Conservation (phyloP, 768 basidiomycete species). For the Flagelloscypha sp. region DNA sequence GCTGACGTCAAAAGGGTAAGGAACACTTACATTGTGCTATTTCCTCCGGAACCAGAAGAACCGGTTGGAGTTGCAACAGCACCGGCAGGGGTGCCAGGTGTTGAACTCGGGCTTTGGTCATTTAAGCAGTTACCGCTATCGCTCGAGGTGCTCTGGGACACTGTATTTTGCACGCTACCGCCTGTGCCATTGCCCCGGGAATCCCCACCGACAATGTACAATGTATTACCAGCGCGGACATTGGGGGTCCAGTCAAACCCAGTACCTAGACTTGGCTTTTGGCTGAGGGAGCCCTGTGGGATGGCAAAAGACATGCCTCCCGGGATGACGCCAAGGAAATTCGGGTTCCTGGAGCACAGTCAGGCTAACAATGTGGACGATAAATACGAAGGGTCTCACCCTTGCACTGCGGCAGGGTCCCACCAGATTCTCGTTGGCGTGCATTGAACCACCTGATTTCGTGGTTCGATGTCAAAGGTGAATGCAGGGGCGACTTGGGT, state of each 20-base stretch:
- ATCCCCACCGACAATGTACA: constrained; percentile 64
- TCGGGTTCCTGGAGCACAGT: constrained; percentile 34
- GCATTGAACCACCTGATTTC: constrained; percentile 62
- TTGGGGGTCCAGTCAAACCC: constrained; percentile 66
- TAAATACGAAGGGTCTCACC: constrained; percentile 28
- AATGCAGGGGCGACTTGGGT: constrained; percentile 43
- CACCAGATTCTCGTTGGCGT: constrained; percentile 57
- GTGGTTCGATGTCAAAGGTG: constrained; percentile 52
- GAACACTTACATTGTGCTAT: constrained; percentile 19
- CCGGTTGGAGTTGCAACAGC: constrained; percentile 62
- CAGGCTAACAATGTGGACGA: constrained; percentile 1
- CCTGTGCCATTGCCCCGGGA: constrained; percentile 56
- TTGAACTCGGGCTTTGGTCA: constrained; percentile 62
- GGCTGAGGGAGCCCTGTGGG: constrained; percentile 40
- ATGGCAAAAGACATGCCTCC: constrained; percentile 71
- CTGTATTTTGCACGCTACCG: constrained; percentile 53
- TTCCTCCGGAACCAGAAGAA: constrained; percentile 21
- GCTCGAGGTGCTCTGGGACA: constrained; percentile 41
- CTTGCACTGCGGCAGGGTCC: constrained; percentile 41
- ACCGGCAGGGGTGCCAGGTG: constrained; percentile 68
- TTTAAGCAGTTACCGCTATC: constrained; percentile 51
- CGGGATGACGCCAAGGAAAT: constrained; percentile 67
- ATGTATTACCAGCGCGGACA: constrained; percentile 54
- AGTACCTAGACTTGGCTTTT: constrained; percentile 33
- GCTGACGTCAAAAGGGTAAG: too few relatives aligned